These are phyloP conservation scores for Lichtheimia corymbifera DNA, from an alignment of 371 early-diverging fungal genomes.

Conservation along the genomic window DNA sequence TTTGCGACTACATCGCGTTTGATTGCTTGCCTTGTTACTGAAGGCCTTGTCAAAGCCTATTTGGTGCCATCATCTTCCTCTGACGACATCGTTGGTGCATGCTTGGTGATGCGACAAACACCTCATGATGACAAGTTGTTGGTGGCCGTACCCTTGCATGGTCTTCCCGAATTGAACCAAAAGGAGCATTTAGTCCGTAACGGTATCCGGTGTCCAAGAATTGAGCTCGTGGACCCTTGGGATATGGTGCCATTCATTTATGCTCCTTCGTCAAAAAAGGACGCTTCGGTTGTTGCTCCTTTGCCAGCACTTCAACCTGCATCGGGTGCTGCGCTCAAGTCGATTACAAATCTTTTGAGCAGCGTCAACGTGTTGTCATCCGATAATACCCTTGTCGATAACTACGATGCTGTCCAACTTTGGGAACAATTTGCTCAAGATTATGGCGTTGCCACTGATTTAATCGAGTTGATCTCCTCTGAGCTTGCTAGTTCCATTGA, in stretches of 20 bases:
- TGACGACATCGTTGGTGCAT: slow-evolving; percentile 19
- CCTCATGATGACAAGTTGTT: slow-evolving; percentile 25
- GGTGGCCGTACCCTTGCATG: slow-evolving; percentile 43
- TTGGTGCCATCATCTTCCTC: slow-evolving; percentile 23
- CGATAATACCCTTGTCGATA: slow-evolving; percentile 23
- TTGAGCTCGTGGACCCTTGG: slow-evolving; percentile 40
- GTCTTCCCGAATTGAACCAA: slow-evolving; percentile 32
- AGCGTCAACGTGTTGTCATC: background rate
- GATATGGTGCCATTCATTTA: slow-evolving; percentile 52
- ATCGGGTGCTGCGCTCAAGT: slow-evolving; percentile 9
- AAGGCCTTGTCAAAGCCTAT: slow-evolving; percentile 50
- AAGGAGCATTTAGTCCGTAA: slow-evolving; percentile 15
- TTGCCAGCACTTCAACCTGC: background rate
- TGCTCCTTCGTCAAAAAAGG: slow-evolving; percentile 3
- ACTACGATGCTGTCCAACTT: slow-evolving; percentile 36
- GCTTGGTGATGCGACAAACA: slow-evolving; percentile 5
- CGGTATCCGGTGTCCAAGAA: slow-evolving; percentile 30
- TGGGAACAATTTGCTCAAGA: slow-evolving; percentile 42
- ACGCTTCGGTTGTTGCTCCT: slow-evolving; percentile 1
- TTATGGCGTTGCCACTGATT: slow-evolving; percentile 28
- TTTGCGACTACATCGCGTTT: slow-evolving; percentile 65
- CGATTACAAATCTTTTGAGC: background rate
- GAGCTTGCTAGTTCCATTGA: slow-evolving; percentile 44
- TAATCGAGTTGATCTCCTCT: slow-evolving; percentile 36
- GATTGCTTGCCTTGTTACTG: slow-evolving; percentile 61